Conservation (phyloP, 805 yeast genomes). For the Myxozyma sirexii region DNA sequence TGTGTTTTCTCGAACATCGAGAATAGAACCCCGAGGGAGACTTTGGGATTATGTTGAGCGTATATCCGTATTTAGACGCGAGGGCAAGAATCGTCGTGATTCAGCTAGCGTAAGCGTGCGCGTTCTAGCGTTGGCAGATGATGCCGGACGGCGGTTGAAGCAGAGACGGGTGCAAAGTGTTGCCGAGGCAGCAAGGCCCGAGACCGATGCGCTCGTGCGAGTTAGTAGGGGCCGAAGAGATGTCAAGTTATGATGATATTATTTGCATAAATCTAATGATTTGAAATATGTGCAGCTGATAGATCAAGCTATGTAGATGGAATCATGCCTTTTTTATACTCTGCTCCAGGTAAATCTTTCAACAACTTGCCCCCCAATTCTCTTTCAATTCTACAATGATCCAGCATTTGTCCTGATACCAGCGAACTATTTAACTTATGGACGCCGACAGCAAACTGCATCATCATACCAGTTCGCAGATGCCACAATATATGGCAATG, state of each 20-base stretch:
- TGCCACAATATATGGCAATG: conserved; percentile 99
- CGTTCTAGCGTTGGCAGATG: conserved; percentile 31
- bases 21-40: conserved; percentile 38
- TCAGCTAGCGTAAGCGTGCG: conserved; percentile 32
- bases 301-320: not conserved
- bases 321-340: conserved; percentile 13
- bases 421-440: conserved; percentile 54
- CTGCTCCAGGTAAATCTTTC: conserved; percentile 63
- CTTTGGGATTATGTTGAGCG: conserved; percentile 41
- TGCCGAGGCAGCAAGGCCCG: conserved; percentile 31
- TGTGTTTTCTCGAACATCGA: conserved; percentile 19
- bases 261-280: too few species aligned
- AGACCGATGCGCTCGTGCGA: conserved; percentile 30
- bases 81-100: conserved; percentile 43
- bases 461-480: conserved; percentile 94
- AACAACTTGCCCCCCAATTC: conserved; percentile 47
- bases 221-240: conserved; percentile 23
- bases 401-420: conserved; percentile 12
- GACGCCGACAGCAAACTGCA: conserved; percentile 48
- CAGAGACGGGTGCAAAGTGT: conserved; percentile 30
- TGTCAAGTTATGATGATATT: not conserved
- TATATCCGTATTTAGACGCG: conserved; percentile 43
- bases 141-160: conserved; percentile 32
- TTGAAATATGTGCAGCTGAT: too few species aligned
- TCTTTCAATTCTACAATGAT: conserved; percentile 22